A percentile compares a stretch with the other conserved stretches of the same genome.
Evolutionary conservation across 768 basidiomycete species (phyloP).

Genomic region (Fibroporia radiculosa): DNA sequence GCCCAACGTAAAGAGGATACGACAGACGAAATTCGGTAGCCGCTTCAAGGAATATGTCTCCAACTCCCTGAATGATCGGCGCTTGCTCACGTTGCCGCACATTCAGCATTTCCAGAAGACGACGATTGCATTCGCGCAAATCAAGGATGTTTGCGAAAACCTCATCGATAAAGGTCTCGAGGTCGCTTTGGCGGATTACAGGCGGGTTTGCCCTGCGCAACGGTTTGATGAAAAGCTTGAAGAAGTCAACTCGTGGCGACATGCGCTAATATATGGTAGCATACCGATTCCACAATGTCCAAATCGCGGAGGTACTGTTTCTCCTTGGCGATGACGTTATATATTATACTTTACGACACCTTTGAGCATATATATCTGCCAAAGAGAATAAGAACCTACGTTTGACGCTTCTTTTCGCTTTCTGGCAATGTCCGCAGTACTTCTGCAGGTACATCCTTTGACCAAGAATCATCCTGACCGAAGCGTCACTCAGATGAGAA

Average conservation of each 20-base stretch:
- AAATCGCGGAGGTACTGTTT: slow-evolving; percentile 87
- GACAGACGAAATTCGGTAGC: slow-evolving; percentile 82
- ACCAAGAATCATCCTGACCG: slow-evolving; percentile 41
- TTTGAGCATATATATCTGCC: neutral
- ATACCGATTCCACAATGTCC: slow-evolving; percentile 68
- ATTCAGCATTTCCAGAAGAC: slow-evolving; percentile 79
- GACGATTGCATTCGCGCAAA: slow-evolving; percentile 75
- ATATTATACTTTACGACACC: slow-evolving; percentile 47
- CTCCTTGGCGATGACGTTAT: slow-evolving; percentile 83
- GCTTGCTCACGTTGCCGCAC: slow-evolving; percentile 81
- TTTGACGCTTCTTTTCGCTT: slow-evolving; percentile 79
- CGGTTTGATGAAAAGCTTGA: slow-evolving; percentile 47
- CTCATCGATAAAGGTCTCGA: slow-evolving; percentile 83
- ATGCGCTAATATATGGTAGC: slow-evolving; percentile 27
- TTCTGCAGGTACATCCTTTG: slow-evolving; percentile 38
- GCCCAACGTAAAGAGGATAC: slow-evolving; percentile 82
- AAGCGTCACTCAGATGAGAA: neutral
- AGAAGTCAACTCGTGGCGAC: slow-evolving; percentile 8
- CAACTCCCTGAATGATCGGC: slow-evolving; percentile 76
- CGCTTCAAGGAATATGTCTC: slow-evolving; percentile 82
- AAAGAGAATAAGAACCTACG: slow-evolving; percentile 27
- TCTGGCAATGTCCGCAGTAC: slow-evolving; percentile 53
- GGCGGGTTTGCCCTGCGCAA: slow-evolving; percentile 45
- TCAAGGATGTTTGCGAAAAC: slow-evolving; percentile 87
- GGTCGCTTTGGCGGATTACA: slow-evolving; percentile 43